Evolutionary conservation across 2,329 filamentous ascomycete genomes (phyloP).

Genomic region (Trichoderma sp.): DNA sequence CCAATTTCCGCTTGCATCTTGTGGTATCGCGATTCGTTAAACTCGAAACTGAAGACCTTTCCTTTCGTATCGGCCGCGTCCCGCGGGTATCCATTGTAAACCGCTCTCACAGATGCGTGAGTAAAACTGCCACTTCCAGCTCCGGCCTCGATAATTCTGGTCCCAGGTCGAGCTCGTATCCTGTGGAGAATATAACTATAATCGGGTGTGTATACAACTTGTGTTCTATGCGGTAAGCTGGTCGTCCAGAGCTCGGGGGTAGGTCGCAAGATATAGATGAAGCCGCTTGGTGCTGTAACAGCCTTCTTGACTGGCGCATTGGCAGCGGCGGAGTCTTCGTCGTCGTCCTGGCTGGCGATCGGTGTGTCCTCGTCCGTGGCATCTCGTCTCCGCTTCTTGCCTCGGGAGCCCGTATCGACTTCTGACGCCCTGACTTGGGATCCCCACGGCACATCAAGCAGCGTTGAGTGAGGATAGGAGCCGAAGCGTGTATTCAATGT

Average conservation of each 20-base stretch:
- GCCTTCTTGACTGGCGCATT: conserved; percentile 49
- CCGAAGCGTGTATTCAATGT: conserved; percentile 93
- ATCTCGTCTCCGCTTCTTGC: conserved; percentile 64
- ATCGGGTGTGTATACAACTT: conserved; percentile 85
- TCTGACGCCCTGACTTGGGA: conserved; percentile 86
- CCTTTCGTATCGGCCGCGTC: conserved; percentile 53
- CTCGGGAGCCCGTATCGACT: conserved; percentile 89
- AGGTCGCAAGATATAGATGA: conserved; percentile 75
- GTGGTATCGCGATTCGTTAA: conserved; percentile 70
- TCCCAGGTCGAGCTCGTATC: conserved; percentile 71
- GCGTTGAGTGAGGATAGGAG: conserved; percentile 79
- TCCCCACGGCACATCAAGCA: conserved; percentile 82
- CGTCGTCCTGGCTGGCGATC: conserved; percentile 40
- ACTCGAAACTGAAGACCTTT: conserved; percentile 81
- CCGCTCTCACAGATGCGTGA: conserved; percentile 73
- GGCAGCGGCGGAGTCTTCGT: conserved; percentile 36
- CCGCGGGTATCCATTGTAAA: conserved; percentile 70
- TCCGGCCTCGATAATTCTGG: conserved; percentile 75
- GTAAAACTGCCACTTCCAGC: conserved; percentile 83
- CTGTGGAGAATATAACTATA: conserved; percentile 83
- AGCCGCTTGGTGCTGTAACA: conserved; percentile 63
- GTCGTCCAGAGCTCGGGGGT: conserved; percentile 83
- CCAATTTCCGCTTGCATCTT: conserved; percentile 69
- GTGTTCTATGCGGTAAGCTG: conserved; percentile 77
- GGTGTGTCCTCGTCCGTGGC: conserved; percentile 48